Evolutionary conservation across 441 rosid genomes (phyloP).

Genomic region (Gossypium davidsonii): DNA sequence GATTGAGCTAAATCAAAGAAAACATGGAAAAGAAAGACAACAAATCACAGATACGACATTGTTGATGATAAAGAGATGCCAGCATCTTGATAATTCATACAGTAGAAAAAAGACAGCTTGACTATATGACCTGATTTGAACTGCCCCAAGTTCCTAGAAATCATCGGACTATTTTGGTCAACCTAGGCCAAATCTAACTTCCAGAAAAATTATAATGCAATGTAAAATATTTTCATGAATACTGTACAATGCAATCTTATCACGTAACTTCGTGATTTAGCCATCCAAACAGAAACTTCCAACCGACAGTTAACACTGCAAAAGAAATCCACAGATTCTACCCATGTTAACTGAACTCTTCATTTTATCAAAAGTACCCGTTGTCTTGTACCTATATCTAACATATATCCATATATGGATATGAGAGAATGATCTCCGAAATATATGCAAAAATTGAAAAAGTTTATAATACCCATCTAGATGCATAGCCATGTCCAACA

Average conservation of each 20-base stretch:
- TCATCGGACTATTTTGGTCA: neutral
- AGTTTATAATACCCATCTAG: no score
- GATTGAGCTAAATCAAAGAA: neutral
- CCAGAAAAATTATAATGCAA: neutral
- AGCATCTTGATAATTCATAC: neutral
- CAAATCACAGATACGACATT: neutral
- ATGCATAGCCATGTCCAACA: neutral
- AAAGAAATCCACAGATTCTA: neutral
- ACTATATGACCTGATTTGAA: neutral
- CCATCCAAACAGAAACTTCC: neutral
- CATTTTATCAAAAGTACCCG: neutral
- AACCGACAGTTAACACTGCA: neutral
- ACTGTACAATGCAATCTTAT: neutral
- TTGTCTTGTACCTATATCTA: no score
- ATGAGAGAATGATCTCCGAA: no score
- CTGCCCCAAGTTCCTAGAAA: neutral
- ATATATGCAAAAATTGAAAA: no score
- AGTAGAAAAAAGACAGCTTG: neutral
- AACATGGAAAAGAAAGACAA: neutral
- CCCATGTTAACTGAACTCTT: neutral
- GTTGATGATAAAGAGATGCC: neutral
- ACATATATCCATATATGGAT: no score
- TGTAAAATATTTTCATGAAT: neutral
- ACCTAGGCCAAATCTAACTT: neutral
- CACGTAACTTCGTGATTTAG: neutral